Conservation (phyloP, 2,329 filamentous ascomycete species). For the Sordariomycetes sp. region DNA sequence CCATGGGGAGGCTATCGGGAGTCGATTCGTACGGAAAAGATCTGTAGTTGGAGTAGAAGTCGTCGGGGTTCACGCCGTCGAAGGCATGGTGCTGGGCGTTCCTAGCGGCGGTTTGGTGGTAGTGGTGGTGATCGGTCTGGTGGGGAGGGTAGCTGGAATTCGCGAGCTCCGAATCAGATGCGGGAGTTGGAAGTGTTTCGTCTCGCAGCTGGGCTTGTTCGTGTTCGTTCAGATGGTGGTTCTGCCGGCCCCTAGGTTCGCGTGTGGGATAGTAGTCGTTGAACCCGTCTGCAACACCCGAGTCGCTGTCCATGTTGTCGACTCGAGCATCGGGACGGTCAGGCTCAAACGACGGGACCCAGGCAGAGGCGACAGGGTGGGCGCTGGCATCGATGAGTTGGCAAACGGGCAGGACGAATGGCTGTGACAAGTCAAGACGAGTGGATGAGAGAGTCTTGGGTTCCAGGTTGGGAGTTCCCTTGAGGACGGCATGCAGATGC, state of each 20-base stretch:
- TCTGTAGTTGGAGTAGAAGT: slow-evolving; percentile 45
- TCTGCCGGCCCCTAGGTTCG: neutral
- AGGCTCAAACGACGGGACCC: slow-evolving; percentile 17
- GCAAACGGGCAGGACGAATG: too few relatives aligned
- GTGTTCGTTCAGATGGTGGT: neutral
- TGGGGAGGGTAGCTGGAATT: neutral
- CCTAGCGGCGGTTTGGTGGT: neutral
- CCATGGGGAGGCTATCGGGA: slow-evolving; percentile 24
- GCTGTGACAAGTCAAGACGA: too few relatives aligned
- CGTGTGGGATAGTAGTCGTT: slow-evolving; percentile 1
- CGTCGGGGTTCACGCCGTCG: slow-evolving; percentile 37
- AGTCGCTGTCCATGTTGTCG: slow-evolving; percentile 34
- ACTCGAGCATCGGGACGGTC: slow-evolving; percentile 18
- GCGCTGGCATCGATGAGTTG: slow-evolving; percentile 38
- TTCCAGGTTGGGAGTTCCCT: too few relatives aligned
- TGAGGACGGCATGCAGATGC: too few relatives aligned
- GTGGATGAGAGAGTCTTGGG: too few relatives aligned
- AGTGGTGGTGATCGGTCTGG: slow-evolving; percentile 1
- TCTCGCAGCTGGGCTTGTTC: too few relatives aligned
- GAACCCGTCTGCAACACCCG: slow-evolving; percentile 9
- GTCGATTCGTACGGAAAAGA: slow-evolving; percentile 23
- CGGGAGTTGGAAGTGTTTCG: neutral
- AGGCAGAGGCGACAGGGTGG: slow-evolving; percentile 6
- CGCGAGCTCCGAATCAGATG: neutral
- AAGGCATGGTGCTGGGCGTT: slow-evolving; percentile 5